Evolutionary conservation across 1,284 basidiomycete species (phyloP), one percentile per base, ranked within the genome.

Genomic region (Xerocomus minutiporus): DNA sequence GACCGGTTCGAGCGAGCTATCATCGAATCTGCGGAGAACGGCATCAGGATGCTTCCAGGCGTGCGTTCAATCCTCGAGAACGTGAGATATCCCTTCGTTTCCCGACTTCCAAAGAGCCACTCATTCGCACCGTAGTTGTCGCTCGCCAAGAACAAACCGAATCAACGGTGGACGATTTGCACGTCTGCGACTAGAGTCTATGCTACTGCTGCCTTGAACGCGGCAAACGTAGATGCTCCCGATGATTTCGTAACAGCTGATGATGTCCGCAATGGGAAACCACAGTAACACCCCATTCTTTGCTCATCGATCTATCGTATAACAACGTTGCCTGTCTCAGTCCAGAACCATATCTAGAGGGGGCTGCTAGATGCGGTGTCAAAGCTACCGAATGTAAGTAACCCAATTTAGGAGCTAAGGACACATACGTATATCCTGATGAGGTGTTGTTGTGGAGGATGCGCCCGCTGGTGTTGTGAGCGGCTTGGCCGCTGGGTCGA

Each of bases 391-490:
- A 78, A 36, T 91, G 86, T 81, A 50, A 56, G 77, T 66, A 11
- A 28, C 48, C 23, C 42, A 20, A 26, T 17, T 38, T 52, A 8
- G 29, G 48, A 42, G 15, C 13, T 31, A 35, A 20, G 40, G 45
- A 46, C 50, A 44, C 50, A 39, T 35, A 42, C 46, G 48, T 31
- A 56, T 55, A 42, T 58, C 43, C 56, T 40, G 12, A 47, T 20
- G 23, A 88, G 85, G 84, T 59, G 75, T 94, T 49, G 91, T 94
- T 9, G 78, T 94, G 39, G 92, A 94, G 68, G 93, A 95, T 72
- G 90, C 93, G 1, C 92, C 91, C 1, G 80, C 80, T 7, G 93
- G 91, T 13, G 75, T 94, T 53, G 75, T 72, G 41, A 85, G 88
- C 51, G 91, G 91, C 8, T 75, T 81, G 31, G 81, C 84, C 0